phyloP scores from a whole-genome alignment of 352 stramenopile species.

The Pythium pectinolyticum region DNA sequence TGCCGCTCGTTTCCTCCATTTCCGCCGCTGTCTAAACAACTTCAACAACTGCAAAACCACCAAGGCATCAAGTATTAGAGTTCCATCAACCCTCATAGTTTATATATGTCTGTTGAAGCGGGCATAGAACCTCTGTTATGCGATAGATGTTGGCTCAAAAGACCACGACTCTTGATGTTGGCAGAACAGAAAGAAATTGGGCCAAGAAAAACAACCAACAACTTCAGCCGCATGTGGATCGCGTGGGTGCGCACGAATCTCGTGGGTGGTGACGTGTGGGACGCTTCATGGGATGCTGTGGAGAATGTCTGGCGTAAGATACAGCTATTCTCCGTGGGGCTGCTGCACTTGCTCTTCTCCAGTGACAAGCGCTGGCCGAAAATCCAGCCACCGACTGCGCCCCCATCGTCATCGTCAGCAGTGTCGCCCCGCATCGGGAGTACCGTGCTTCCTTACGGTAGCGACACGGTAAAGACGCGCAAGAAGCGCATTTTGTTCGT shows the following conservation, averaged over 20 bases:
- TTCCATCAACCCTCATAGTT: not conserved
- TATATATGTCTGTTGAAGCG: constrained; percentile 4
- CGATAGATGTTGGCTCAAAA: too few species aligned
- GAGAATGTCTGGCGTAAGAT: constrained; percentile 63
- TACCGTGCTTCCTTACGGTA: not conserved
- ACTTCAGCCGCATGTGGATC: constrained; percentile 1
- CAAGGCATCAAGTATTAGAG: not conserved
- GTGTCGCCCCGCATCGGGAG: constrained; percentile 5
- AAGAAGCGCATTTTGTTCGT: constrained; percentile 80
- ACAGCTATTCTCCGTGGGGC: constrained; percentile 56
- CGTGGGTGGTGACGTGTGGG: constrained; percentile 3
- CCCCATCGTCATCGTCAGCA: not conserved
- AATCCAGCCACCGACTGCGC: not conserved
- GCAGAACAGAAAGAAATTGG: not conserved
- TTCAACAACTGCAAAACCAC: constrained; percentile 21
- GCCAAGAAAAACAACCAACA: too few species aligned
- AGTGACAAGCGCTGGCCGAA: constrained; percentile 57
- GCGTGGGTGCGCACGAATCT: not conserved
- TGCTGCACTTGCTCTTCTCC: constrained; percentile 75
- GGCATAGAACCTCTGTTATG: not conserved
- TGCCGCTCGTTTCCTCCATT: constrained; percentile 34
- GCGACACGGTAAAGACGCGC: constrained; percentile 10
- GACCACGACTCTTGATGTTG: not conserved
- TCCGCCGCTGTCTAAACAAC: constrained; percentile 22
- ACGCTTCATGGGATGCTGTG: constrained; percentile 35